Evolutionary conservation across 73 alveolate genomes (phyloP), one percentile per base, ranked within the genome.

Genomic region (Paramecium octaurelia): DNA sequence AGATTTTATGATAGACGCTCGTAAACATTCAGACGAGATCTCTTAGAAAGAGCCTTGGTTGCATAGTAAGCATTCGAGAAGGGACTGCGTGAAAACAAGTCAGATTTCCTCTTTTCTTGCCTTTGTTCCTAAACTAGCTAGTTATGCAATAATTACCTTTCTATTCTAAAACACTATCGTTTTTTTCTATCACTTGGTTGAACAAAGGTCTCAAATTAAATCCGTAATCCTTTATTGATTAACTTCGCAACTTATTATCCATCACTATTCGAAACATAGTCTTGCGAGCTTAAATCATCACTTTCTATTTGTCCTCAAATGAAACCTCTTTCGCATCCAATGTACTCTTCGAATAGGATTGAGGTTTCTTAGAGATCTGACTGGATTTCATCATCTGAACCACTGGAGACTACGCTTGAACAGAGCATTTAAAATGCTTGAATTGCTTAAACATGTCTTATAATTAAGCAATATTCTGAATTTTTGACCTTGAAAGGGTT

Each of bases 61-160:
- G 91, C 91, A 80, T 80, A 80, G 34, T 80, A 80, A 24, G 91
- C 91, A 80, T 80, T 80, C 43, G 46, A 34, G 29, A 80, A 46
- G 12, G 91, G 91, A 12, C 64, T 31, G 3, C 91, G 42, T 18
- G 91, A 80, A 24, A 64, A 64, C 11, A 64, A 11, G 14, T 64
- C 84, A 64, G 84, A 64, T 27, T 64, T 64, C 42, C 84, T 27
- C 24, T 64, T 64, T 20, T 64, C 84, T 34, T 64, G 31, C 2
- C 84, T 64, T 2, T 64, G 46, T 64, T 64, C 84, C 84, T 64
- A 50, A 64, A 64, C 84, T 64, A 64, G 46, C 46, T 64, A 64
- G 24, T 24, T 64, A 31, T 16, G 9, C 29, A 27, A 64, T 11
- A 4, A 54, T 27, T 64, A 64, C 84, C 27, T 27, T 64, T 64